phyloP scores from a whole-genome alignment of 2,329 filamentous ascomycete species.

The Pestalotiopsis sp. region DNA sequence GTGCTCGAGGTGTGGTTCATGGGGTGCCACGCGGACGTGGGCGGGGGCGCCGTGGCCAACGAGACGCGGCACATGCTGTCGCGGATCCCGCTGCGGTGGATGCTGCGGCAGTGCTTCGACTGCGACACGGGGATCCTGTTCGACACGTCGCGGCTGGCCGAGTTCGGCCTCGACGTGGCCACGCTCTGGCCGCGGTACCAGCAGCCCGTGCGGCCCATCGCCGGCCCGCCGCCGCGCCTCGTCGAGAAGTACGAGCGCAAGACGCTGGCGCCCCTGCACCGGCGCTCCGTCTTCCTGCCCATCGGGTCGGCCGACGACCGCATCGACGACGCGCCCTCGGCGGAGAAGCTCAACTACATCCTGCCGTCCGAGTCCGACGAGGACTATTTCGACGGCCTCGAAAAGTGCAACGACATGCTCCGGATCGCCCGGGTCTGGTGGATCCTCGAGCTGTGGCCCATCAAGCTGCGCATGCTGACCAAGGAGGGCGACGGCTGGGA shows the following conservation, averaged over 20 bases:
- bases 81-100: conserved; percentile 47
- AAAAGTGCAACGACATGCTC: conserved; percentile 42
- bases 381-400: conserved; percentile 43
- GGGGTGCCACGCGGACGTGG: conserved; percentile 43
- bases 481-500: conserved; percentile 34
- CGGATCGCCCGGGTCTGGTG: conserved; percentile 40
- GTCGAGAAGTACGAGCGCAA: conserved; percentile 36
- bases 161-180: conserved; percentile 42
- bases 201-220: conserved; percentile 28
- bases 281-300: conserved; percentile 27
- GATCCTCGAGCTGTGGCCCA: conserved; percentile 43
- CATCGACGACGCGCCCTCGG: conserved; percentile 20
- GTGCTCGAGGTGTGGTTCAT: conserved; percentile 43
- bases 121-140: conserved; percentile 47
- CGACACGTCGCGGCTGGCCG: conserved; percentile 37
- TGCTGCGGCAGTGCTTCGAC: conserved; percentile 48
- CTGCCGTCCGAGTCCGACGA: conserved; percentile 41
- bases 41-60: conserved; percentile 44
- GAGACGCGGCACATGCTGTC: conserved; percentile 42
- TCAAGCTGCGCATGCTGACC: conserved; percentile 37
- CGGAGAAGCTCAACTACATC: conserved; percentile 17
- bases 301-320: conserved; percentile 26
- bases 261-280: conserved; percentile 30
- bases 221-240: conserved; percentile 35
- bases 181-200: conserved; percentile 40